Evolutionary conservation across 116 monocot species (phyloP), one percentile per base, ranked within the genome.

Genomic region (Dioscorea cayenensis): DNA sequence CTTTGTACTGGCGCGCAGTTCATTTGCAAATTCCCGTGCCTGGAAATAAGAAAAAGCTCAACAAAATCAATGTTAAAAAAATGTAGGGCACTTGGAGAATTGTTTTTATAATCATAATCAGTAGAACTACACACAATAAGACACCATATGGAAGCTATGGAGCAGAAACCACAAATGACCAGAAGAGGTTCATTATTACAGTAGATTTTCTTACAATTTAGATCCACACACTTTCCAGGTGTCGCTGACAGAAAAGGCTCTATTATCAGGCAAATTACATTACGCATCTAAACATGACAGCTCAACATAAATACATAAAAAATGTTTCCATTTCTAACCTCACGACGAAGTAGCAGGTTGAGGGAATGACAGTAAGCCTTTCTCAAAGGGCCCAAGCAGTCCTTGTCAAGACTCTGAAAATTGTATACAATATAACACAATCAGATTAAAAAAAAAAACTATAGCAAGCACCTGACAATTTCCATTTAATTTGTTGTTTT

Each of bases 21-120:
- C 99, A 87, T 91, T 94, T 75, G 99, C 94, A 87, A 99, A 99
- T 81, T 99, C 99, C 79, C 99, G 91, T 28, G 99, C 99, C 99
- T 94, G 72, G 68, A 69, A 79, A 65, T 32, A 32, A 16, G 69
- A 22, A 43, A 67, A 48, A 43, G 19, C 2, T 19, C 32, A 36
- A 16, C 29, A 16, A 2, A 66, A 66, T 66, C 11, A 36, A 36
- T 36, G 36, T 16, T 19, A 6, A 32, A 29, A n/a, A 37, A 32
- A 32, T 32, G 32, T 4, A 32, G 0, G 32, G 32, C 32, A 32
- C 37, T 36, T 67, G 36, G 55, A 16, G 55, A 55, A n/a, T 19
- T 55, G 10, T n/a, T 51, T 51, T 51, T 11, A 51, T 2, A 4
- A 55, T 12, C 19, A 55, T 43, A 43, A 43, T 12, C 43, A 10